Evolutionary conservation across 1,284 basidiomycete species (phyloP).

Genomic region (Trichosporon sp.): DNA sequence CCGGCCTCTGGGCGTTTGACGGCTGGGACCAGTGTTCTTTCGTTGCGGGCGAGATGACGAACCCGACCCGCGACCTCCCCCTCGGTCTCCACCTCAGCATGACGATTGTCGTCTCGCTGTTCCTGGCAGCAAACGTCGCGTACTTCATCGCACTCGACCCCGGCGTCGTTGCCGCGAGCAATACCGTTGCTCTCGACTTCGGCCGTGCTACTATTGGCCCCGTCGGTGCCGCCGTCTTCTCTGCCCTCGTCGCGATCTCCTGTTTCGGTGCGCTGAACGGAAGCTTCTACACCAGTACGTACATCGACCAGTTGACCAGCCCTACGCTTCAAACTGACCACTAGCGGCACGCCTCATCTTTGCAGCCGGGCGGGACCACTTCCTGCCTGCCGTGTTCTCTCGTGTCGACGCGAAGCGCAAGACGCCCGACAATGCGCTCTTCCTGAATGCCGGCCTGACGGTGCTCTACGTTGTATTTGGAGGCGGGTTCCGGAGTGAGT

Average conservation of each 20-base stretch:
- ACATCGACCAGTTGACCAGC: background rate
- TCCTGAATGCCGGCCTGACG: conserved; percentile 70
- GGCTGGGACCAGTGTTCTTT: conserved; percentile 72
- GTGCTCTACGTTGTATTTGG: conserved; percentile 73
- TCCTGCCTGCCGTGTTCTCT: conserved; percentile 76
- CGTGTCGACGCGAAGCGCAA: conserved; percentile 64
- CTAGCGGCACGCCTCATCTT: conserved; percentile 69
- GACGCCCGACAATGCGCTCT: conserved; percentile 80
- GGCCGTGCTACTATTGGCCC: conserved; percentile 80
- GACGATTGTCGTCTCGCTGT: conserved; percentile 61
- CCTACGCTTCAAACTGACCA: background rate
- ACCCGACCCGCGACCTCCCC: conserved; percentile 80
- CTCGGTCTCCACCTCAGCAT: conserved; percentile 84
- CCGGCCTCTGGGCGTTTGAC: conserved; percentile 91
- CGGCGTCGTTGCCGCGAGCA: conserved; percentile 55
- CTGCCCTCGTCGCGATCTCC: conserved; percentile 79
- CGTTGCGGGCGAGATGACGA: conserved; percentile 85
- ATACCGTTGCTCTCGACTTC: conserved; percentile 93
- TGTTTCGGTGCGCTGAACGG: conserved; percentile 91
- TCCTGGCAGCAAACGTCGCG: conserved; percentile 76
- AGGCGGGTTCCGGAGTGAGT: conserved; percentile 71
- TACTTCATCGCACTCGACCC: conserved; percentile 93
- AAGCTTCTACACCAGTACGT: conserved; percentile 67
- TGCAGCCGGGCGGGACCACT: conserved; percentile 81
- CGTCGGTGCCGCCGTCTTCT: conserved; percentile 79